These are phyloP conservation scores for Populus hybrid DNA, from an alignment of 441 rosid genomes.

Conservation along the genomic window DNA sequence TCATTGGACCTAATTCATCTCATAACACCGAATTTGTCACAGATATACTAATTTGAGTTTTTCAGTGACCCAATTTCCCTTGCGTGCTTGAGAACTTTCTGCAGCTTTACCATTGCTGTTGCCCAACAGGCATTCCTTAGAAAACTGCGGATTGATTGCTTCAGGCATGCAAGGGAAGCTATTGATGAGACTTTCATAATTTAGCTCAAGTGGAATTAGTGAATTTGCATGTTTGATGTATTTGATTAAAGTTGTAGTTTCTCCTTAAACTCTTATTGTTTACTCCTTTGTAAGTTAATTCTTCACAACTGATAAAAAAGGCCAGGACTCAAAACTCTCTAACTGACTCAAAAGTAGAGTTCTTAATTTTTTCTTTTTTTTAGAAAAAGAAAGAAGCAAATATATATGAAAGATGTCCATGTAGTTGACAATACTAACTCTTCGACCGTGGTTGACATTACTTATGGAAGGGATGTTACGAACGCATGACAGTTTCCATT, in stretches of 20 bases:
- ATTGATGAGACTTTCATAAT: neutral
- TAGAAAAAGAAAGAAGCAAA: neutral
- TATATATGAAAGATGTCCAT: neutral
- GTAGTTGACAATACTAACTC: neutral
- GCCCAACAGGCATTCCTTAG: neutral
- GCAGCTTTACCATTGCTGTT: neutral
- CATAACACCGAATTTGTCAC: neutral
- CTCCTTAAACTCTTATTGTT: neutral
- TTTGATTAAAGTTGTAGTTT: neutral
- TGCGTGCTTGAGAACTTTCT: neutral
- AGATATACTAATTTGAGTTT: neutral
- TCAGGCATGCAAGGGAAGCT: neutral
- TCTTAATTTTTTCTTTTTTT: neutral
- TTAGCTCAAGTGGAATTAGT: neutral
- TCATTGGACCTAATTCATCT: neutral
- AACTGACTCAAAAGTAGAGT: neutral
- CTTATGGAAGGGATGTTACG: neutral
- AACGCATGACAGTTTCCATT: neutral
- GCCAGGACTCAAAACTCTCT: neutral
- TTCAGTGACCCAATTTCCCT: conserved; percentile 4
- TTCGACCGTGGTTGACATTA: neutral
- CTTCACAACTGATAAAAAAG: neutral
- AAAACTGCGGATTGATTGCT: neutral
- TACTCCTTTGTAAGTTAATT: neutral
- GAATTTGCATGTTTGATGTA: neutral